Conservation (phyloP, 202 grass and related monocot species). For the Sporobolus alterniflorus region DNA sequence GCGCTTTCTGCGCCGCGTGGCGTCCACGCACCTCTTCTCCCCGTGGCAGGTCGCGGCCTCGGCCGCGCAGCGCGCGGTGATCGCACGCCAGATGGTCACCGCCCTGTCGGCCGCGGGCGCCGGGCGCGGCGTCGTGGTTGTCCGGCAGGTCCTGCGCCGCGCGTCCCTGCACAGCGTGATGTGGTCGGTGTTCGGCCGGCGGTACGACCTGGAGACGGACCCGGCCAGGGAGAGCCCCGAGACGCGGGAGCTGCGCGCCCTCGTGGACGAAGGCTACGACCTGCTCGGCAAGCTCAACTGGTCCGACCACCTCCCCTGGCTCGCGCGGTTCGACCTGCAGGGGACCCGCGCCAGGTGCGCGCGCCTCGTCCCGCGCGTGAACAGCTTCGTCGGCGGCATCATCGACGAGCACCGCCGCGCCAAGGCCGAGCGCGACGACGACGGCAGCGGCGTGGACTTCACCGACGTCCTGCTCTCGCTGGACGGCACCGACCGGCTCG, state of each 20-base stretch:
- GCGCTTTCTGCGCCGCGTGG: slow-evolving; percentile 75
- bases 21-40: slow-evolving; percentile 69
- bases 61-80: slow-evolving; percentile 43
- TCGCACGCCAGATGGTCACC: slow-evolving; percentile 64
- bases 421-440: neutral
- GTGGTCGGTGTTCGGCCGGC: slow-evolving; percentile 71
- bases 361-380: slow-evolving; percentile 56
- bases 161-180: slow-evolving; percentile 76
- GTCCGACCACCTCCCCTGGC: slow-evolving; percentile 73
- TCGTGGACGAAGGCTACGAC: slow-evolving; percentile 81
- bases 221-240: slow-evolving; percentile 3
- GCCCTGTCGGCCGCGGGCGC: neutral
- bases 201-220: slow-evolving; percentile 50
- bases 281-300: slow-evolving; percentile 71
- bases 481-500: slow-evolving; percentile 55
- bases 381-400: slow-evolving; percentile 62
- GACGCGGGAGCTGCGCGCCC: neutral
- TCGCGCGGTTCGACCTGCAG: slow-evolving; percentile 61
- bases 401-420: slow-evolving; percentile 69
- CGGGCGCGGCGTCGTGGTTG: neutral
- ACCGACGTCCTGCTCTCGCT: slow-evolving; percentile 75
- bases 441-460: slow-evolving; percentile 44
- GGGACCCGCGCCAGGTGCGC: slow-evolving; percentile 48
- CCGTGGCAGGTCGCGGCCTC: slow-evolving; percentile 55
- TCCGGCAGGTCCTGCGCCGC: slow-evolving; percentile 52